Evolutionary conservation across 2,329 filamentous ascomycete genomes (phyloP).

Genomic region (Ilyonectria robusta): DNA sequence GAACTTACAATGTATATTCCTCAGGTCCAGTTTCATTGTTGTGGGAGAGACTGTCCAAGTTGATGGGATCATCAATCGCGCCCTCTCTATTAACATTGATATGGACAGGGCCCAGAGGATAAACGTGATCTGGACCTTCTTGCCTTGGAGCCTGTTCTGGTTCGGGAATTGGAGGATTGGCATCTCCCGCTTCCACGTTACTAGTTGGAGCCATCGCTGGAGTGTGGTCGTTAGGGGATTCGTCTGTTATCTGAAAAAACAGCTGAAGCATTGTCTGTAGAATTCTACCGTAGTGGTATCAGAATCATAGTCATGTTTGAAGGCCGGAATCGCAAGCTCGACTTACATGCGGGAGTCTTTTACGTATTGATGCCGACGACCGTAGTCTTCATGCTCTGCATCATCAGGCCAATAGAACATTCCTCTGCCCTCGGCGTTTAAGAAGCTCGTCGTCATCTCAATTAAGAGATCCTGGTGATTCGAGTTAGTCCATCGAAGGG

Average conservation of each 20-base stretch:
- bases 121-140: not conserved
- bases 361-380: not conserved
- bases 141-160: not conserved
- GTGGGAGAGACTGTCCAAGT: not conserved
- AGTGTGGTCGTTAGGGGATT: not conserved
- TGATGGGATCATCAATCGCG: too few species aligned
- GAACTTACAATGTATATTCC: too few species aligned
- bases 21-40: not conserved
- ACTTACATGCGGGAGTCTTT: not conserved
- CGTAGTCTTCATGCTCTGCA: not conserved
- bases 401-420: not conserved
- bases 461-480: not conserved
- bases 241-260: not conserved
- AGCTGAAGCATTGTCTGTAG: not conserved
- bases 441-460: not conserved
- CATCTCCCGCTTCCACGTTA: not conserved
- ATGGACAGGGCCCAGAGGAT: not conserved
- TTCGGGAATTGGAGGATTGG: not conserved
- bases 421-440: not conserved
- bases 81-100: not conserved
- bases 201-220: not conserved
- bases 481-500: not conserved
- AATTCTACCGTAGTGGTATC: not conserved
- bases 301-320: too few species aligned
- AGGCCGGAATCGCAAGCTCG: rapidly evolving